Evolutionary conservation across 805 yeast species (phyloP).

Genomic region (Myxozyma melibiosi): DNA sequence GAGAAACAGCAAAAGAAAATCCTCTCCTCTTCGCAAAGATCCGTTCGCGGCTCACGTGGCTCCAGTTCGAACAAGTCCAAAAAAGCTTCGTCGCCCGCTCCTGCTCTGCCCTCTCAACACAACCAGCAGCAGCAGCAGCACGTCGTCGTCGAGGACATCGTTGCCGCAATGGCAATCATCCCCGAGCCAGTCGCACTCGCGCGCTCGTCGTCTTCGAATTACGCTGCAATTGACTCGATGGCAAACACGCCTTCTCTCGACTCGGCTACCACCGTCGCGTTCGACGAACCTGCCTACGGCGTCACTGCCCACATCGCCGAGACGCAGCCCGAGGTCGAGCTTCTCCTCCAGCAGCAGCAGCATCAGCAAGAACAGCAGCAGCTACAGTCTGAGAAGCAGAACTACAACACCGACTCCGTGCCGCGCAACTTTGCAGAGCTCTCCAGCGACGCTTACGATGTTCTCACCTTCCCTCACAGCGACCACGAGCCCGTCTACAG

Average conservation of each 20-base stretch:
- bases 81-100: neutral
- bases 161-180: conserved; percentile 6
- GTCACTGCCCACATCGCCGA: neutral
- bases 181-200: neutral
- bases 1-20: neutral
- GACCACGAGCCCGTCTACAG: neutral
- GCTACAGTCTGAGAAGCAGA: too few species aligned
- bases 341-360: neutral
- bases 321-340: neutral
- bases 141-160: conserved; percentile 9
- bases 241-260: neutral
- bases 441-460: conserved; percentile 9
- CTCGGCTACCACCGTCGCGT: neutral
- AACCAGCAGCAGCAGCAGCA: neutral
- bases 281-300: neutral
- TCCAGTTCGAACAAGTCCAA: neutral
- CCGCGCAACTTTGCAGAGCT: conserved; percentile 5
- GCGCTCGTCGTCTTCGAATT: neutral
- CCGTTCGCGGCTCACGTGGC: neutral
- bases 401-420: neutral
- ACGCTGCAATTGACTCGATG: too few species aligned
- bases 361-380: too few species aligned
- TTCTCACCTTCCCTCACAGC: conserved; percentile 5
- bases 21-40: neutral
- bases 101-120: neutral